phyloP scores from a whole-genome alignment of 2,329 filamentous ascomycete genomes.

The Trichoderma sp. region DNA sequence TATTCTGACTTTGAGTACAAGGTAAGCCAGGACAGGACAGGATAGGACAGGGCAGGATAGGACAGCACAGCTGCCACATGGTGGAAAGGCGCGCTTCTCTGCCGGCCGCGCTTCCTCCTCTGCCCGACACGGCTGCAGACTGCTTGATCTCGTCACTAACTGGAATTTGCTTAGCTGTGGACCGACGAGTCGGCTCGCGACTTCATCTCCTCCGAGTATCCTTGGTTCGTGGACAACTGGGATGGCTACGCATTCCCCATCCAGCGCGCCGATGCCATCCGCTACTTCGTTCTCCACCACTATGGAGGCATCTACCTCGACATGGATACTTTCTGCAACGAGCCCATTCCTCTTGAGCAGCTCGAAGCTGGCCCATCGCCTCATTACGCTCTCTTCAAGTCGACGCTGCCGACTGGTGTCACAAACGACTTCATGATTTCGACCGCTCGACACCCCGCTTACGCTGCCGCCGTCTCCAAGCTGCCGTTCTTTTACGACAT shows the following conservation, averaged over 20 bases:
- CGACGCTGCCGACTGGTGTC: constrained; percentile 11
- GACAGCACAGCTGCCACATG: not conserved
- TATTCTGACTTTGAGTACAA: constrained; percentile 22
- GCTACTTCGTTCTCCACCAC: constrained; percentile 77
- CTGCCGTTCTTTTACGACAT: constrained; percentile 19
- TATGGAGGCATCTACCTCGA: constrained; percentile 84
- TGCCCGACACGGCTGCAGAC: not conserved
- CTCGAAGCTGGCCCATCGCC: constrained; percentile 11
- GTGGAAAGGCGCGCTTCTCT: not conserved
- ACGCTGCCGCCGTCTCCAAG: constrained; percentile 13
- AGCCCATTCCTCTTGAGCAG: constrained; percentile 15
- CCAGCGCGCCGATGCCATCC: constrained; percentile 76
- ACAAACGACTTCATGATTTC: constrained; percentile 21
- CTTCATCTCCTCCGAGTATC: constrained; percentile 74
- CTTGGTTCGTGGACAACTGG: constrained; percentile 77
- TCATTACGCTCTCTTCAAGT: constrained; percentile 24
- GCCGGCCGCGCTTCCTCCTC: not conserved
- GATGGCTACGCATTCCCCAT: constrained; percentile 75
- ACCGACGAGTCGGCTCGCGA: constrained; percentile 70
- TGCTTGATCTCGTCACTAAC: not conserved
- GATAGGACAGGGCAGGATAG: too few species aligned
- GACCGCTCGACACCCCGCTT: constrained; percentile 20
- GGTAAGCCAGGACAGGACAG: not conserved
- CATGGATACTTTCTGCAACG: constrained; percentile 55
- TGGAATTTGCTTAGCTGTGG: constrained; percentile 63